Percentiles rank a stretch among this genome's conserved stretches.
These are phyloP conservation scores for Lactifluus piperatus DNA, from an alignment of 768 basidiomycete genomes.

Conservation along the genomic window DNA sequence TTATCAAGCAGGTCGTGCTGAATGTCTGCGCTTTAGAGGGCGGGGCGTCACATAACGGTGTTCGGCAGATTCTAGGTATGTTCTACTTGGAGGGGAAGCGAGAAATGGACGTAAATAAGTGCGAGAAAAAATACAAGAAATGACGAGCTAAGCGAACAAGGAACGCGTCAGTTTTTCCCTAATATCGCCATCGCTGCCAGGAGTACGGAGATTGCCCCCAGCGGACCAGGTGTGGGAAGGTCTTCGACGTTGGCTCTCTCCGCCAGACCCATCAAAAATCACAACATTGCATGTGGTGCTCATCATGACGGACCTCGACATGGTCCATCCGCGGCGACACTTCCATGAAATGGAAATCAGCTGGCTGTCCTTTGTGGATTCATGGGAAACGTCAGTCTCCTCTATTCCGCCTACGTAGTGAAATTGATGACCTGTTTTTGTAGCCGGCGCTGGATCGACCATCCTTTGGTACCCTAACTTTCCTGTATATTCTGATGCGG, in stretches of 20 bases:
- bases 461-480: neutral
- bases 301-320: neutral
- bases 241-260: neutral
- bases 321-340: neutral
- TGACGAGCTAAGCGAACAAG: neutral
- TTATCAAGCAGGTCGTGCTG: neutral
- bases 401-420: neutral
- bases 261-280: slow-evolving; percentile 4
- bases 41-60: neutral
- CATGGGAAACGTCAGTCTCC: neutral
- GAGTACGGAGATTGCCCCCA: neutral
- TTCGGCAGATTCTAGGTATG: no score
- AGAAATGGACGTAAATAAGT: neutral
- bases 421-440: neutral
- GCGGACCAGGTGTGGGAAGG: neutral
- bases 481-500: neutral
- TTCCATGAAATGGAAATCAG: neutral
- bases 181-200: neutral
- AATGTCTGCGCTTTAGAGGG: neutral
- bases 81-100: no score
- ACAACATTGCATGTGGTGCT: neutral
- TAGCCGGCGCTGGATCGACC: slow-evolving; percentile 1
- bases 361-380: neutral
- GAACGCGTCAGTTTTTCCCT: neutral
- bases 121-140: neutral